phyloP scores from a whole-genome alignment of 768 basidiomycete species.

The Psilocybe azurescens region DNA sequence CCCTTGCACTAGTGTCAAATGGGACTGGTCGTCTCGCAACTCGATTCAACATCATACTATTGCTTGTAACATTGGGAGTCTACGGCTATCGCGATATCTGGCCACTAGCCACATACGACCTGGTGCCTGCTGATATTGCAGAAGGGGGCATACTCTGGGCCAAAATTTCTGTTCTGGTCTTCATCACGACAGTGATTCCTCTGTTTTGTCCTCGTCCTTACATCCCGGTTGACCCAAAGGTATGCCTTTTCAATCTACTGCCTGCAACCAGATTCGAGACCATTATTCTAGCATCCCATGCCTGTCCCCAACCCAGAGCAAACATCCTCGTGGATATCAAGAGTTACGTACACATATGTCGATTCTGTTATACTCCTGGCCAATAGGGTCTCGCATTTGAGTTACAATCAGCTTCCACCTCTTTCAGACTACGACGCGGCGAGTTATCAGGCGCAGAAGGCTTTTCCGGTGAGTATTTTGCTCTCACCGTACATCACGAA shows the following conservation, averaged over 20 bases:
- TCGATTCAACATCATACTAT: slow-evolving; percentile 27
- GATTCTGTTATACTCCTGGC: slow-evolving; percentile 53
- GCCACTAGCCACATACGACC: slow-evolving; percentile 55
- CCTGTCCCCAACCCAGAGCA: slow-evolving; percentile 48
- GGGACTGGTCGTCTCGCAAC: slow-evolving; percentile 30
- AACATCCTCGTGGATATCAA: slow-evolving; percentile 49
- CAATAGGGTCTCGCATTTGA: slow-evolving; percentile 45
- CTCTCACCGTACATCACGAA: slow-evolving; percentile 14
- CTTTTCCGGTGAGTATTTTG: slow-evolving; percentile 25
- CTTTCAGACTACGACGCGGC: slow-evolving; percentile 61
- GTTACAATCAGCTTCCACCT: slow-evolving; percentile 59
- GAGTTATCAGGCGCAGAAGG: slow-evolving; percentile 21
- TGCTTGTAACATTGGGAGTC: slow-evolving; percentile 40
- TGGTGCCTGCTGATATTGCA: slow-evolving; percentile 45
- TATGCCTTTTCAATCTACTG: slow-evolving; percentile 15
- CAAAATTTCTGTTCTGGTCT: slow-evolving; percentile 45
- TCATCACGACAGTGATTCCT: slow-evolving; percentile 53
- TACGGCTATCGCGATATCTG: slow-evolving; percentile 62
- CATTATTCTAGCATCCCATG: slow-evolving; percentile 33
- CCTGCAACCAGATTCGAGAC: not conserved
- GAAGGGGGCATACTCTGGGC: slow-evolving; percentile 56
- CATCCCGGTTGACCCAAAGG: slow-evolving; percentile 54
- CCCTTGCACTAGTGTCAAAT: slow-evolving; percentile 37
- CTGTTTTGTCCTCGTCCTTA: slow-evolving; percentile 55
- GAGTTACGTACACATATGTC: slow-evolving; percentile 55